Evolutionary conservation across 345 rosid species (phyloP).

Genomic region (Linum tenue): DNA sequence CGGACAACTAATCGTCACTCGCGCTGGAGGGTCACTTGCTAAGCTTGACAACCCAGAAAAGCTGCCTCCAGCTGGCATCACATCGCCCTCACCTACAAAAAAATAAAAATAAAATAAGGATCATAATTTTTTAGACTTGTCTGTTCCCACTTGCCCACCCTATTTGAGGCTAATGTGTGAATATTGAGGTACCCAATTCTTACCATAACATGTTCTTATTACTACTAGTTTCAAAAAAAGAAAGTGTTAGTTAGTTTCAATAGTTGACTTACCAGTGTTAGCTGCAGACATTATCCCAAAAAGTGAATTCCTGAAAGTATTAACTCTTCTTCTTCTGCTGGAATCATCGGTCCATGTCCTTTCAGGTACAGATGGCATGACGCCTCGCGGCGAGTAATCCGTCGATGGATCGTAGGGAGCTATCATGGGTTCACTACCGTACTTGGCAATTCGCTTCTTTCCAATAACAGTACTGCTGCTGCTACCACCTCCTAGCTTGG

Average conservation of each 20-base stretch:
- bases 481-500: slow-evolving; percentile 18
- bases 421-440: slow-evolving; percentile 52
- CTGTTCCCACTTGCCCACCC: not conserved
- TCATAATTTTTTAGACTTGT: no score
- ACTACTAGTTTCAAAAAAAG: no score
- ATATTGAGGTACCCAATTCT: no score
- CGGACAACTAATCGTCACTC: slow-evolving; percentile 55
- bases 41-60: slow-evolving; percentile 8
- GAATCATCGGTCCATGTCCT: slow-evolving; percentile 24
- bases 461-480: not conserved
- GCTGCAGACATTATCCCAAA: slow-evolving; percentile 73
- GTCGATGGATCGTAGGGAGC: slow-evolving; percentile 13
- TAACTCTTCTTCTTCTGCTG: slow-evolving; percentile 38
- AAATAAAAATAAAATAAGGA: no score
- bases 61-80: slow-evolving; percentile 8
- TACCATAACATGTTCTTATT: no score
- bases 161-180: no score
- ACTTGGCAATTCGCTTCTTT: slow-evolving; percentile 36
- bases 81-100: slow-evolving; percentile 29
- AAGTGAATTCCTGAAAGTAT: slow-evolving; percentile 54
- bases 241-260: no score
- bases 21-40: slow-evolving; percentile 17
- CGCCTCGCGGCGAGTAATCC: slow-evolving; percentile 8
- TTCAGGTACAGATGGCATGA: slow-evolving; percentile 20
- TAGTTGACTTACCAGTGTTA: slow-evolving; percentile 30